Evolutionary conservation across 208 protist species (phyloP).

Genomic region (Wallacemonas collosoma): DNA sequence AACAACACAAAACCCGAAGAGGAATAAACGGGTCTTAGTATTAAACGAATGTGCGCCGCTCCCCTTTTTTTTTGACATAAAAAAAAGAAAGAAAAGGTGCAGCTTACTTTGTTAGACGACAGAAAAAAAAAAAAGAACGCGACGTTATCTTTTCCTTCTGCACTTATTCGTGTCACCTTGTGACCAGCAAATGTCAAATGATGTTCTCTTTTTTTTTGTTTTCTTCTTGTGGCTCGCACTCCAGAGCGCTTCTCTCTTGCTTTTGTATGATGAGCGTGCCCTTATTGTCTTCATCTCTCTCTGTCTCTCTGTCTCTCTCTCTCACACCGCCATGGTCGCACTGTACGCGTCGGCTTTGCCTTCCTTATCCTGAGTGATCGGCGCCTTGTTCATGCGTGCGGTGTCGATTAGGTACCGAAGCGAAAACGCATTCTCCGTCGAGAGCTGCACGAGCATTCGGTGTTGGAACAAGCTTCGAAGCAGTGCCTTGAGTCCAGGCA

Average conservation of each 20-base stretch:
- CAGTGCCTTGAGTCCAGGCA: constrained; percentile 73
- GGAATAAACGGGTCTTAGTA: constrained; percentile 14
- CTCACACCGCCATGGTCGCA: not conserved
- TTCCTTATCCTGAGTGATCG: constrained; percentile 27
- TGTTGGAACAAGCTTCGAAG: constrained; percentile 70
- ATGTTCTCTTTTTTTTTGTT: not conserved
- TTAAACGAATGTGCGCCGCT: constrained; percentile 5
- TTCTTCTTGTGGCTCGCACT: not conserved
- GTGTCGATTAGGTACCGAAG: constrained; percentile 84
- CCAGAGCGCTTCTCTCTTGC: no score
- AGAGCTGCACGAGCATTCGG: constrained; percentile 60
- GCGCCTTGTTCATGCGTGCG: constrained; percentile 59
- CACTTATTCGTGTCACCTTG: no score
- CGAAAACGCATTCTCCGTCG: constrained; percentile 88
- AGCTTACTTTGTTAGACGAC: not conserved
- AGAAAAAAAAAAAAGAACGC: not conserved
- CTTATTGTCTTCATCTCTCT: no score
- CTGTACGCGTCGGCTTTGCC: constrained; percentile 23
- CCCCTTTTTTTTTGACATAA: not conserved
- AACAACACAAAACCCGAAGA: constrained; percentile 5
- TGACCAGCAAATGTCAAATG: not conserved
- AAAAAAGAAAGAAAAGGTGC: constrained; percentile 16
- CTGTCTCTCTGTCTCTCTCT: not conserved
- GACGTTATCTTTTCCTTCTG: not conserved
- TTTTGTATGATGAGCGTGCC: no score